Conservation (phyloP, 352 stramenopile species). For the Nothophytophthora sp. region DNA sequence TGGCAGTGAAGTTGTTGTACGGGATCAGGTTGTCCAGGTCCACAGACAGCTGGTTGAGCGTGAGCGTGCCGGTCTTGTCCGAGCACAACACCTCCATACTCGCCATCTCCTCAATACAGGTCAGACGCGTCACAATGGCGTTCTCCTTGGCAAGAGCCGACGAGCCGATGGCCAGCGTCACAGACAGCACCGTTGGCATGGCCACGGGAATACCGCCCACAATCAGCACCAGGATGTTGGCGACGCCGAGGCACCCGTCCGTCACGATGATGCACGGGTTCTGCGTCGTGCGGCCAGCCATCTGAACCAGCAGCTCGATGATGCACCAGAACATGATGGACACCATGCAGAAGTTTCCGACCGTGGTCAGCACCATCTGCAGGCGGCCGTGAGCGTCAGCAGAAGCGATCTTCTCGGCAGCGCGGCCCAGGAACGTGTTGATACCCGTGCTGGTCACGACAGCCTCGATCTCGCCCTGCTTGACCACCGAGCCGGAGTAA, state of each 20-base stretch:
- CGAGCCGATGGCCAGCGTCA: constrained; percentile 92
- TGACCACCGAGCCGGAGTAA: constrained; percentile 86
- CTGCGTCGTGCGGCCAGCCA: constrained; percentile 66
- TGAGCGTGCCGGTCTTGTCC: constrained; percentile 95
- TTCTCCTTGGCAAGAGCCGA: constrained; percentile 89
- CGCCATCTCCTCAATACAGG: constrained; percentile 93
- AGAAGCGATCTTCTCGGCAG: constrained; percentile 76
- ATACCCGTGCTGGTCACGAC: constrained; percentile 87
- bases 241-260: constrained; percentile 65
- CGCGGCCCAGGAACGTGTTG: constrained; percentile 92
- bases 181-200: constrained; percentile 93
- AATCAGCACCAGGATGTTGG: constrained; percentile 88
- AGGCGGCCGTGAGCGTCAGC: constrained; percentile 83
- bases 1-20: constrained; percentile 61
- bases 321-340: constrained; percentile 87
- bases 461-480: constrained; percentile 91
- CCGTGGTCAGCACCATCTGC: constrained; percentile 93
- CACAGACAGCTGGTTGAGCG: constrained; percentile 96
- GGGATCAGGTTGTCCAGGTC: constrained; percentile 84
- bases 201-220: constrained; percentile 93
- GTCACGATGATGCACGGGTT: constrained; percentile 87
- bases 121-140: constrained; percentile 92
- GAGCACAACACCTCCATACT: constrained; percentile 94
- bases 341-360: constrained; percentile 90
- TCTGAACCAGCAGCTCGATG: constrained; percentile 86